These are phyloP conservation scores for Cicer cuneatum DNA, from an alignment of 306 rosid genomes.

Conservation along the genomic window DNA sequence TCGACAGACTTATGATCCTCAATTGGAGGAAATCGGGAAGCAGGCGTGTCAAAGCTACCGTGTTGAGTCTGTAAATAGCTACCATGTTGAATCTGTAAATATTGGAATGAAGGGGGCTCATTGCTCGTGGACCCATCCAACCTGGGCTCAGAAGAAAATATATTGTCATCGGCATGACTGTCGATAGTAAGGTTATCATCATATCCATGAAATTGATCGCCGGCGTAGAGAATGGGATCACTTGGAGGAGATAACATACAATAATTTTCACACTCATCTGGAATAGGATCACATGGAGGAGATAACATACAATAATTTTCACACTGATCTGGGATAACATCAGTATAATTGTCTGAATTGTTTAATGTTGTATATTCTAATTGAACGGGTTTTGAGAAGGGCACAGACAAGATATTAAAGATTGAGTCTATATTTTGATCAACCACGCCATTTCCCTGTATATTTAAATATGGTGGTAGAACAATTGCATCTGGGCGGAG, in stretches of 20 bases:
- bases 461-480: constrained; percentile 47
- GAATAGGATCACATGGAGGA: constrained; percentile 47
- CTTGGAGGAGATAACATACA: constrained; percentile 45
- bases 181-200: constrained; percentile 42
- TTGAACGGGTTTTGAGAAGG: constrained; percentile 50
- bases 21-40: constrained; percentile 59
- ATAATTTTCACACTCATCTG: constrained; percentile 51
- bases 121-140: constrained; percentile 61
- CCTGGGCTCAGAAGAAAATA: constrained; percentile 60
- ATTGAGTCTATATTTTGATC: constrained; percentile 57
- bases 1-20: constrained; percentile 66
- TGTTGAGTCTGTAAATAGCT: constrained; percentile 66
- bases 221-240: constrained; percentile 49
- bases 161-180: constrained; percentile 77
- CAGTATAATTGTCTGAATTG: constrained; percentile 43
- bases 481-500: constrained; percentile 34
- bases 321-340: constrained; percentile 50
- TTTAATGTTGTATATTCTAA: constrained; percentile 42
- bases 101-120: constrained; percentile 99
- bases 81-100: constrained; percentile 65
- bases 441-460: constrained; percentile 47
- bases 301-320: constrained; percentile 41
- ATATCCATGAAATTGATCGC: constrained; percentile 45
- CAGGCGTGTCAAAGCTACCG: constrained; percentile 56
- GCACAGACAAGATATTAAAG: constrained; percentile 44